Evolutionary conservation across 495 filamentous ascomycete species (phyloP), one percentile per base, ranked within the genome.

Genomic region (Chaetomium cochliodes): DNA sequence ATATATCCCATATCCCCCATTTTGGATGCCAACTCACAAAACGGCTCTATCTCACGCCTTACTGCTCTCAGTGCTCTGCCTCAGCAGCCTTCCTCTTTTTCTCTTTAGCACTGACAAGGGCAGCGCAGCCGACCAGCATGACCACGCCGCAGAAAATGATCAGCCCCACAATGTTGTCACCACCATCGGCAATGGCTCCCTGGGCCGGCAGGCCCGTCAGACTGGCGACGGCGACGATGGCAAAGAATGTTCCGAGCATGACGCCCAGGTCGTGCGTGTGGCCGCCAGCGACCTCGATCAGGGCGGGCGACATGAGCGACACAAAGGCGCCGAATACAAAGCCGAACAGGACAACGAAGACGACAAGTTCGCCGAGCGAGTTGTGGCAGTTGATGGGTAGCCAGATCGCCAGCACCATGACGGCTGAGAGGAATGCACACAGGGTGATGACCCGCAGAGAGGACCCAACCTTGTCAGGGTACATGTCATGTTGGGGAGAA

Each of bases 261-360:
- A 23, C 53, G 18, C 53, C 33, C 7, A 56, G 33, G 33, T 56
- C 53, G 33, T 12, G 6, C n/a, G 53, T 41, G 53, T 56, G 53
- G 6, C 53, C 53, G 16, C 53, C 53, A 20, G 53, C 53, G 9
- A 56, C 53, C 53, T 56, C 53, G 18, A 56, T 39, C 11, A 56
- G 53, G n/a, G 53, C 53, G 30, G 53, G 53, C 18, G 53, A 41
- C 53, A 56, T 56, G 18, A 56, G 53, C 33, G 53, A 56, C 18
- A 56, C 33, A n/a, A 39, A 56, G 13, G 53, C 53, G 30, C 53
- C 53, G 18, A 30, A 56, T 5, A 33, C n/a, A 9, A 56, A 23
- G 0, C 53, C 53, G 12, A 56, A 56, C 7, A 56, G 18, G n/a
- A 56, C 2, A 7, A 23, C 53, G 8, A 56, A 56, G 33, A 56